Evolutionary conservation across 2,329 filamentous ascomycete genomes (phyloP), one percentile per base, ranked within the genome.

Genomic region (Cladobotryum mycophilum): DNA sequence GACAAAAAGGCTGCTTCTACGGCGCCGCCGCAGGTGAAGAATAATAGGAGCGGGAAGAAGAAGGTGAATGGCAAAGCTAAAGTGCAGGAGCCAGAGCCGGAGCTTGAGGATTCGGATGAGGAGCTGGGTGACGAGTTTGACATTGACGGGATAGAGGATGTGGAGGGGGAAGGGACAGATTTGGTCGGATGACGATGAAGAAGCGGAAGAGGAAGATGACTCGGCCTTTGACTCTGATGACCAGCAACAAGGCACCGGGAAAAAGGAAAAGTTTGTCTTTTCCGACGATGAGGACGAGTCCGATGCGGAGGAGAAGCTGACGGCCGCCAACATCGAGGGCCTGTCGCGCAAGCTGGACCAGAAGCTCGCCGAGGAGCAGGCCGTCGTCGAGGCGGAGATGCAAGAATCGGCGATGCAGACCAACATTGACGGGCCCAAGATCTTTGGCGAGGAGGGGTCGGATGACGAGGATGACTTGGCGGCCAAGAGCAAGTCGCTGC

Each of bases 281-380:
- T 97, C 93, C 0, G 93, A 97, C 57, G 92, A 97, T 63, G 90
- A 95, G 60, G 88, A 92, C 57, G 85, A 90, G 47, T 91, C 87
- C 1, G 89, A 95, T 60, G 85, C 83, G 5, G 89, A 96, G 70
- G 91, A 96, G 71, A 86, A 85, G 66, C 79, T 99, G 58, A 99
- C 89, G 47, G 91, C 91, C 2, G 93, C 93, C 55, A 99, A 99
- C 69, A 97, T 99, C 56, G 93, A 86, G 61, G 93, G 93, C 52
- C 74, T 99, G 50, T 91, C 92, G 49, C 79, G 84, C 60, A 92
- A 90, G 67, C 71, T 99, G 51, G 92, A 99, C 66, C 76, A 81
- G 62, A 76, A 93, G 64, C 75, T 80, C 63, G 86, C 87, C 41
- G 79, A 86, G 53, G 88, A 96, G 56, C 89, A 85, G 15, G 89